Percentiles rank a stretch among this genome's conserved stretches.
phyloP scores from a whole-genome alignment of 352 stramenopile species.

The Phytophthora aleatoria region DNA sequence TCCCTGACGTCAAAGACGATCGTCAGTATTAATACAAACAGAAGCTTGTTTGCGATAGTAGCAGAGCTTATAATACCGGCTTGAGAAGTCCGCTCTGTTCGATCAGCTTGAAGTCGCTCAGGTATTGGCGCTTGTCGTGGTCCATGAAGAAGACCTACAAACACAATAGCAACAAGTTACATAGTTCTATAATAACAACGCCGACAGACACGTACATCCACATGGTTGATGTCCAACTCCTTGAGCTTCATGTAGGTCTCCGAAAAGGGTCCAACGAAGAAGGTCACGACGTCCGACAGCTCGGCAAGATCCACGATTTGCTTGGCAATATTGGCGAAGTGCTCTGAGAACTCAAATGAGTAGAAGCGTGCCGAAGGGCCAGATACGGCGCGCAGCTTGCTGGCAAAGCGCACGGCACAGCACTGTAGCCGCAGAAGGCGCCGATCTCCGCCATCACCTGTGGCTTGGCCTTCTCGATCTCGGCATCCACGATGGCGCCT shows the following conservation, averaged over 20 bases:
- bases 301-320: constrained; percentile 34
- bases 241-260: constrained; percentile 37
- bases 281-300: constrained; percentile 35
- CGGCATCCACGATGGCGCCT: constrained; percentile 35
- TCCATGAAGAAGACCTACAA: constrained; percentile 44
- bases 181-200: background rate
- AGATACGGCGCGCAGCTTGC: constrained; percentile 21
- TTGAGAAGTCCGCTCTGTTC: constrained; percentile 35
- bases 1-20: constrained; percentile 14
- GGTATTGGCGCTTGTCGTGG: constrained; percentile 36
- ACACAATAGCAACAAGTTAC: constrained; percentile 1
- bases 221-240: constrained; percentile 24
- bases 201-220: constrained; percentile 26
- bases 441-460: constrained; percentile 53
- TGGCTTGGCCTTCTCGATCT: constrained; percentile 36
- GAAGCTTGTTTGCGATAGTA: too few species aligned
- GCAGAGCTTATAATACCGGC: constrained; percentile 7
- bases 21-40: background rate
- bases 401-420: constrained; percentile 53
- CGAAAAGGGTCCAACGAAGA: constrained; percentile 36
- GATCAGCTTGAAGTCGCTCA: constrained; percentile 38
- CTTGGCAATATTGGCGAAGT: constrained; percentile 37
- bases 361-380: constrained; percentile 37
- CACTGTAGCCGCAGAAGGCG: constrained; percentile 51
- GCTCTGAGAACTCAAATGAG: constrained; percentile 48